A percentile compares a stretch with the other conserved stretches of the same genome.
Conservation (phyloP, 176 grass and related monocot genomes). For the Oryza coarctata region DNA sequence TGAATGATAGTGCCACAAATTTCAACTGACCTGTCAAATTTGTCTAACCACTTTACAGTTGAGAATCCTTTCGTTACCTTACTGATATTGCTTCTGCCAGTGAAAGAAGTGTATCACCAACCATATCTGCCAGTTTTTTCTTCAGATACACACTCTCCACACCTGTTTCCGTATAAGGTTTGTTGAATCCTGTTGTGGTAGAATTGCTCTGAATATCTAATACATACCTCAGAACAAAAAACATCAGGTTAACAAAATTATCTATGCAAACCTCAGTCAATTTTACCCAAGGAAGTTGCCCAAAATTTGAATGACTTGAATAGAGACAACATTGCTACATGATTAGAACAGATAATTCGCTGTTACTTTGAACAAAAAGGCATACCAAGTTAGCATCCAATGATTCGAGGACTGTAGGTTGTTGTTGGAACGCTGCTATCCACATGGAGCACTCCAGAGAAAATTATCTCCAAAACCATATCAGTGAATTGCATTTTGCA, state of each 20-base stretch:
- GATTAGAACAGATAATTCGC: neutral
- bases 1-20: neutral
- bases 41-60: slow-evolving; percentile 18
- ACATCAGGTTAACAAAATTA: slow-evolving; percentile 18
- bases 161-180: neutral
- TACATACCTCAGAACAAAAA: slow-evolving; percentile 2
- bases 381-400: slow-evolving; percentile 37
- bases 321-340: neutral
- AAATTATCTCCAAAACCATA: slow-evolving; percentile 20
- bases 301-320: slow-evolving; percentile 23
- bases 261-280: neutral
- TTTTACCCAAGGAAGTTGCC: slow-evolving; percentile 16
- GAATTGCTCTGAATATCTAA: slow-evolving; percentile 3
- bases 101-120: slow-evolving; percentile 39
- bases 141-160: slow-evolving; percentile 20
- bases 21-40: slow-evolving; percentile 10
- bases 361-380: slow-evolving; percentile 31
- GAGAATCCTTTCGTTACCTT: slow-evolving; percentile 20
- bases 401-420: neutral
- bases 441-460: neutral
- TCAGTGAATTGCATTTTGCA: slow-evolving; percentile 11
- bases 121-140: slow-evolving; percentile 16
- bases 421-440: slow-evolving; percentile 27
- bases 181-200: neutral
- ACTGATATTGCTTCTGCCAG: slow-evolving; percentile 32